These are phyloP conservation scores for Torrubiellomyces zombiae DNA, from an alignment of 2,329 filamentous ascomycete species.

Conservation along the genomic window DNA sequence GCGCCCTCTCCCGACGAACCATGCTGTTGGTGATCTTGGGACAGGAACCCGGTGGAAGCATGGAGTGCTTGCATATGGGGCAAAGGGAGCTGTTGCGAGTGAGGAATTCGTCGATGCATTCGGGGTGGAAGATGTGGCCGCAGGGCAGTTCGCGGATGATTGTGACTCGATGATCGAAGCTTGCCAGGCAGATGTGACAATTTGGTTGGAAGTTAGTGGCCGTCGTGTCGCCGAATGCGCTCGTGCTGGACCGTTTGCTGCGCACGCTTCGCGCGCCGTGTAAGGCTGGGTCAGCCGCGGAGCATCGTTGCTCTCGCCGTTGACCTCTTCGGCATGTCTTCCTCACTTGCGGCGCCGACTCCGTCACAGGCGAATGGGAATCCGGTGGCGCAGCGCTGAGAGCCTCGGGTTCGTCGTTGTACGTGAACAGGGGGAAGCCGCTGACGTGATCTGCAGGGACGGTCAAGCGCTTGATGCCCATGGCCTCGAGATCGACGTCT, in stretches of 20 bases:
- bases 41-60: conserved; percentile 52
- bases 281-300: conserved; percentile 11
- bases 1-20: conserved; percentile 63
- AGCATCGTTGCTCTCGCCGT: conserved; percentile 13
- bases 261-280: conserved; percentile 12
- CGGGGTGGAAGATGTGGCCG: conserved; percentile 82
- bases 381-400: conserved; percentile 19
- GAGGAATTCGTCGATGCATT: conserved; percentile 80
- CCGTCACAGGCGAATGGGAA: conserved; percentile 12
- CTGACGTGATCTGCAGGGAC: conserved; percentile 58
- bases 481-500: conserved; percentile 69
- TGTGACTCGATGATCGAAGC: conserved; percentile 53
- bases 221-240: conserved; percentile 17
- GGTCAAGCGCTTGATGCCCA: conserved; percentile 69
- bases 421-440: conserved; percentile 63
- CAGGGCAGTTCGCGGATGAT: conserved; percentile 77
- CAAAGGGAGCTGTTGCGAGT: conserved; percentile 68
- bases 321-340: conserved; percentile 15
- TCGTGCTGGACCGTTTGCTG: conserved; percentile 21
- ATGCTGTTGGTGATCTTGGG: conserved; percentile 68
- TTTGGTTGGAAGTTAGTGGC: conserved; percentile 55
- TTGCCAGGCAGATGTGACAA: conserved; percentile 81
- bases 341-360: conserved; percentile 13
- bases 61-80: conserved; percentile 75
- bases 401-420: conserved; percentile 38